Conservation (phyloP, 2,329 filamentous ascomycete species). For the Epichloe sibirici region DNA sequence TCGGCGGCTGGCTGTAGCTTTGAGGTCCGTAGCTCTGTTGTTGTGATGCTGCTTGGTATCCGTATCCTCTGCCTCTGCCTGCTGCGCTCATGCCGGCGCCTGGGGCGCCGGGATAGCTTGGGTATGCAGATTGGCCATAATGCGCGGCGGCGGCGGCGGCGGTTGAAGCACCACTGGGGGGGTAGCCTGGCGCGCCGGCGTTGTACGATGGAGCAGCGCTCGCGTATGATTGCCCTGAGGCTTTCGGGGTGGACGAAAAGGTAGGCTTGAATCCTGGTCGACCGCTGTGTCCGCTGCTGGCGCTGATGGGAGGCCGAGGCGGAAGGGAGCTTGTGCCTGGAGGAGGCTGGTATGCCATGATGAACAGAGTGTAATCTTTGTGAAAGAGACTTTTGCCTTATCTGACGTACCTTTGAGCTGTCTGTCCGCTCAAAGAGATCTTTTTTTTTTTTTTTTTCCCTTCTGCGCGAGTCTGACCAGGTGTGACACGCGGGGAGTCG, state of each 20-base stretch:
- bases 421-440: conserved; percentile 23
- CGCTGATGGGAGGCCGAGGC: conserved; percentile 58
- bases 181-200: conserved; percentile 13
- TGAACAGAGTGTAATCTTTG: conserved; percentile 35
- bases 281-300: conserved; percentile 15
- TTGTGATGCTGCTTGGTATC: conserved; percentile 17
- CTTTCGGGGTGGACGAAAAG: conserved; percentile 30
- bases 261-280: conserved; percentile 35
- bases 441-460: background rate
- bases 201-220: conserved; percentile 16
- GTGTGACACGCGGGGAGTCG: background rate
- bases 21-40: conserved; percentile 18
- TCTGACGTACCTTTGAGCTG: conserved; percentile 40
- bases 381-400: background rate
- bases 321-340: conserved; percentile 60
- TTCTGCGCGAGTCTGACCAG: background rate
- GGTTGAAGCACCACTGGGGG: background rate
- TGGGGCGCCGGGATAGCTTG: conserved; percentile 22
- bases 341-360: conserved; percentile 80
- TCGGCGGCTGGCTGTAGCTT: conserved; percentile 24
- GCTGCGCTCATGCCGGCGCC: conserved; percentile 14
- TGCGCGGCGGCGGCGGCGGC: background rate
- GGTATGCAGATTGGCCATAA: conserved; percentile 9
- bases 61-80: conserved; percentile 1
- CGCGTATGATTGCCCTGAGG: conserved; percentile 27